A percentile compares a stretch with the other conserved stretches of the same genome.
phyloP scores from a whole-genome alignment of 1,139 yeast species.

The Hansenula sp. region DNA sequence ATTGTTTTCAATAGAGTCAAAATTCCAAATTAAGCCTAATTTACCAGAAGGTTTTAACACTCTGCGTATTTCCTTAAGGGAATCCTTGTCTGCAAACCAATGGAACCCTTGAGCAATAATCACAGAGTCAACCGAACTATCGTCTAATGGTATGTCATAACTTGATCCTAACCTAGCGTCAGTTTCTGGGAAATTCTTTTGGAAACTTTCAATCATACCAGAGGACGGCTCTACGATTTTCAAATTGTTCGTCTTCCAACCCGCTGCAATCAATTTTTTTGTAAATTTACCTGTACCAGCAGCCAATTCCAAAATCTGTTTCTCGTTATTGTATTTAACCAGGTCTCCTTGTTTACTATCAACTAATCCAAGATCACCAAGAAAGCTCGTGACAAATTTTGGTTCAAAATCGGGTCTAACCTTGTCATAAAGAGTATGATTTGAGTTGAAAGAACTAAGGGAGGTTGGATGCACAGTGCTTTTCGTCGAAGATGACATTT shows the following conservation, averaged over 20 bases:
- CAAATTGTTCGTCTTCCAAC: slow-evolving; percentile 28
- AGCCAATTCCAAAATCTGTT: slow-evolving; percentile 49
- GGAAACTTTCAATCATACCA: slow-evolving; percentile 55
- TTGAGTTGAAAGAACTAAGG: slow-evolving; percentile 45
- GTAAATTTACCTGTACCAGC: slow-evolving; percentile 71
- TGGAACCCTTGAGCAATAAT: slow-evolving; percentile 67
- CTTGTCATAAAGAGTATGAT: slow-evolving; percentile 50
- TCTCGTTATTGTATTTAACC: slow-evolving; percentile 13
- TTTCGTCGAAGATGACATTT: neutral
- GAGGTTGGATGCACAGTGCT: slow-evolving; percentile 1
- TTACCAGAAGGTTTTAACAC: slow-evolving; percentile 50
- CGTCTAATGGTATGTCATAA: slow-evolving; percentile 45
- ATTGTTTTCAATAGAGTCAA: slow-evolving; percentile 35
- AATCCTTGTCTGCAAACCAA: slow-evolving; percentile 55
- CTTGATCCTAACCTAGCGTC: slow-evolving; percentile 40
- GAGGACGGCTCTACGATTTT: slow-evolving; percentile 54
- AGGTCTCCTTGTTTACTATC: neutral
- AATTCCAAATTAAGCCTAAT: slow-evolving; percentile 62
- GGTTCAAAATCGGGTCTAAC: slow-evolving; percentile 54
- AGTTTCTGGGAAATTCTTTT: slow-evolving; percentile 43
- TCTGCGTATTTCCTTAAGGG: slow-evolving; percentile 48
- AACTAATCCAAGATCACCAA: slow-evolving; percentile 33
- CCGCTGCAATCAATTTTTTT: slow-evolving; percentile 37
- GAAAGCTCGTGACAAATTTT: slow-evolving; percentile 44
- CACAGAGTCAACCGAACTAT: slow-evolving; percentile 44